A percentile compares a stretch with the other conserved stretches of the same genome.
phyloP scores from a whole-genome alignment of 2,329 filamentous ascomycete species.

The Hypoxylon sp. region DNA sequence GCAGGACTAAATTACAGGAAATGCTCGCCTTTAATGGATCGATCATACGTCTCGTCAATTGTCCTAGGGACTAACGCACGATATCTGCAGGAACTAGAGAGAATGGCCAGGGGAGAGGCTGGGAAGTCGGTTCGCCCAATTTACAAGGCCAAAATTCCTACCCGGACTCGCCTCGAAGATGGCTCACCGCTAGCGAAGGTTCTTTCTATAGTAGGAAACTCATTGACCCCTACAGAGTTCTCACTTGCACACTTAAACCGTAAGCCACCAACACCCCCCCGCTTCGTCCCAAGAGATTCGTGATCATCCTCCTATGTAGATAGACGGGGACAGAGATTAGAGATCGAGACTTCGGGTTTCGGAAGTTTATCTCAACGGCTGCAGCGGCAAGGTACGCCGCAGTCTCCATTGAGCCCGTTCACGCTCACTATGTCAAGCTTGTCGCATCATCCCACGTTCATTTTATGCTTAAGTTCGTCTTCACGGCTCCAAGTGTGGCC shows the following conservation, averaged over 20 bases:
- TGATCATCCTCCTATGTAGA: constrained; percentile 30
- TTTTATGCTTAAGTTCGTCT: constrained; percentile 37
- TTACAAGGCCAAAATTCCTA: constrained; percentile 29
- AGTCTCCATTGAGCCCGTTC: constrained; percentile 28
- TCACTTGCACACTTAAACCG: constrained; percentile 29
- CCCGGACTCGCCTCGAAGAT: constrained; percentile 15
- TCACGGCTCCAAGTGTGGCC: constrained; percentile 32
- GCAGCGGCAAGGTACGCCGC: constrained; percentile 36
- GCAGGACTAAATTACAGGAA: constrained; percentile 12
- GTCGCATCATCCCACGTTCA: constrained; percentile 33
- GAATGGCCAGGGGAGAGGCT: constrained; percentile 14
- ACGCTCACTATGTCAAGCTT: constrained; percentile 21
- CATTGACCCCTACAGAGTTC: constrained; percentile 25
- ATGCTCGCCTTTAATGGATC: constrained; percentile 10
- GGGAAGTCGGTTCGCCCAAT: constrained; percentile 22
- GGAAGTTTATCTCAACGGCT: constrained; percentile 40
- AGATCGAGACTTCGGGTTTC: constrained; percentile 35
- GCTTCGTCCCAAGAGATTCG: constrained; percentile 27
- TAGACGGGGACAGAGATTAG: neutral
- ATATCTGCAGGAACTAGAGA: constrained; percentile 27
- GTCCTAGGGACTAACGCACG: constrained; percentile 15
- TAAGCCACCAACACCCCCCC: constrained; percentile 19
- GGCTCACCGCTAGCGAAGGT: constrained; percentile 23
- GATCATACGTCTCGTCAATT: constrained; percentile 23
- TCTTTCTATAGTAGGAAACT: constrained; percentile 18